Base-by-base conservation (phyloP, 495 filamentous ascomycete species). In the Recurvomyces mirabilis region DNA sequence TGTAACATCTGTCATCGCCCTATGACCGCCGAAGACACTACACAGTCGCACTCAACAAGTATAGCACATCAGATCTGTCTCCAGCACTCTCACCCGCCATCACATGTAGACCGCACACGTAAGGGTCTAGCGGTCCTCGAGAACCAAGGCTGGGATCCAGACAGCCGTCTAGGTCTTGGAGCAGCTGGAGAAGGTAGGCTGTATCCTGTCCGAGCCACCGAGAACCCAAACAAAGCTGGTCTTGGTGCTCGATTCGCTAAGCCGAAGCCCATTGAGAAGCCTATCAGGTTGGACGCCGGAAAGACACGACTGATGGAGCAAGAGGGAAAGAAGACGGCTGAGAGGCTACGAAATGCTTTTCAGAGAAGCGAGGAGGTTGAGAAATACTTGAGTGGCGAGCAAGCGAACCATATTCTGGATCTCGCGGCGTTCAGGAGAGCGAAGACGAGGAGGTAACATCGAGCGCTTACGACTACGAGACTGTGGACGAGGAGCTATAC, bases 71-170 rank as follows among this genome's bases (percentile, higher is more conserved):
- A 94, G 67, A 66, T 85, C 32, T 84, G 78, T 51, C 71, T 94
- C 1, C 54, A 70, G 13, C 85, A 94, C 55, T 87, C 85, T 0
- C 76, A 87, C 53, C 85, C 87, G 0, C 89, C 89, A 1, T 93
- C 87, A 0, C 73, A 82, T 43, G 64, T 94, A 1, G 82, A 93
- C 60, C 79, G 88, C n/a, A 71, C 69, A 2, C 73, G 82, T 26
- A 75, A 77, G 60, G 88, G 88, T 0, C 68, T 96, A 6, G 70
- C 72, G 42, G 79, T 84, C 38, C 75, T 96, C 2, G 70, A 79
- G 23, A 69, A 77, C 1, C 78, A 86, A 50, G 88, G 89, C 28
- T 96, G 85, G 83, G 84, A 94, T 59, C 87, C 84, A 0, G 87
- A 96, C 62, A 70, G 75, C 26, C 64, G 85, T 18, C 54, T 65